These are phyloP conservation scores for Arthroderma sp. DNA, from an alignment of 2,329 filamentous ascomycete species.

Conservation along the genomic window DNA sequence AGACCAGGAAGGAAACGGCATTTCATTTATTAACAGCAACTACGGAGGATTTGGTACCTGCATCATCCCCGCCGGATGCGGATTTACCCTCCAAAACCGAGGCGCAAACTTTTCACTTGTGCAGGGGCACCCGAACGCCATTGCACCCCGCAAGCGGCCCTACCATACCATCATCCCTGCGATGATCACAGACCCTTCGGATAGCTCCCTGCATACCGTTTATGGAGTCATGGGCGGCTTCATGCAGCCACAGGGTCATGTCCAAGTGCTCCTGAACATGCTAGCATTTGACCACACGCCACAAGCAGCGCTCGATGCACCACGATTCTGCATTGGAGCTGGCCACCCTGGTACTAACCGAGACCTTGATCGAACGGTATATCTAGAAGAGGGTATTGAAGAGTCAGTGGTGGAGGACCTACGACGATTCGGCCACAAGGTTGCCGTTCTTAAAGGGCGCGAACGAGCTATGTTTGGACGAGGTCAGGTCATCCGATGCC, in stretches of 20 bases:
- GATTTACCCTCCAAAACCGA: constrained; percentile 90
- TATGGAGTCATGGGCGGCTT: constrained; percentile 98
- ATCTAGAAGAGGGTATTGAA: constrained; percentile 69
- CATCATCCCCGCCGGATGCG: constrained; percentile 74
- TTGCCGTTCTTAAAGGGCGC: constrained; percentile 54
- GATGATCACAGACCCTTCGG: constrained; percentile 63
- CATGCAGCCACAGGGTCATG: constrained; percentile 95
- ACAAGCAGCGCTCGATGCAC: constrained; percentile 80
- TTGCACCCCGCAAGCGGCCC: constrained; percentile 71
- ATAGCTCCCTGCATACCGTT: constrained; percentile 64
- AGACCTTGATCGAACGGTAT: constrained; percentile 51
- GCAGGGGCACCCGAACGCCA: constrained; percentile 59
- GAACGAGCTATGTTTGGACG: constrained; percentile 62
- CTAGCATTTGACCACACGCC: constrained; percentile 67
- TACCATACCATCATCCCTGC: constrained; percentile 98
- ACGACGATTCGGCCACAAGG: constrained; percentile 56
- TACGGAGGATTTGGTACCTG: constrained; percentile 73
- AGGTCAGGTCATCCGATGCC: constrained; percentile 72
- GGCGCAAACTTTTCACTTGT: constrained; percentile 70
- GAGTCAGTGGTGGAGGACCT: constrained; percentile 55
- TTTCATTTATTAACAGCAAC: constrained; percentile 94
- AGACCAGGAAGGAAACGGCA: constrained; percentile 72
- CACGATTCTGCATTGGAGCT: constrained; percentile 74
- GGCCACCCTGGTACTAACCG: constrained; percentile 49
- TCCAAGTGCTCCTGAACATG: constrained; percentile 86